Percentiles rank a stretch among this genome's conserved stretches.
Conservation (phyloP, 2,329 filamentous ascomycete genomes). For the Ambrosiella cleistominuta region DNA sequence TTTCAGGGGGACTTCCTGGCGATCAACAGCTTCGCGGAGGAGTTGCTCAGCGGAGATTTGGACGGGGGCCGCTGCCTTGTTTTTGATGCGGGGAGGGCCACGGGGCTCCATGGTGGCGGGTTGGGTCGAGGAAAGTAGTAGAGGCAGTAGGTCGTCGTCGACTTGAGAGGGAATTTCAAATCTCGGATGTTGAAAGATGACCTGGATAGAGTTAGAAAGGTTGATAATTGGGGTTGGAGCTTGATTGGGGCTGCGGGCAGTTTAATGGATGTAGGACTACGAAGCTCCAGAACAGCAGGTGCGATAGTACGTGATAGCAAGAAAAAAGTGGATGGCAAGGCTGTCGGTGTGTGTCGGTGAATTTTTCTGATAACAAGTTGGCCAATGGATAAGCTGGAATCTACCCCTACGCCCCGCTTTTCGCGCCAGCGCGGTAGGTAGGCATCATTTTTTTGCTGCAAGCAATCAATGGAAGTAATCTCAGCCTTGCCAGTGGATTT, state of each 20-base stretch:
- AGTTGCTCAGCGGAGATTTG: conserved; percentile 96
- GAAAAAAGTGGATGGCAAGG: conserved; percentile 11
- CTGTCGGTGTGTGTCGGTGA: not conserved
- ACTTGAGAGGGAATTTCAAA: no score
- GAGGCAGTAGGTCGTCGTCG: not conserved
- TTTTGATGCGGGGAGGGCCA: conserved; percentile 91
- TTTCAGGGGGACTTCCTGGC: conserved; percentile 75
- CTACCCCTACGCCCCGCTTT: not conserved
- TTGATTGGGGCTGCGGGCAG: not conserved
- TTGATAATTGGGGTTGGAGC: no score
- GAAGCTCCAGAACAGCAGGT: not conserved
- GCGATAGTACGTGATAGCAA: not conserved
- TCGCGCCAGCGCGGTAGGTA: not conserved
- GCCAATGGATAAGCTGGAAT: conserved; percentile 10
- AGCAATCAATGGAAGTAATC: conserved; percentile 4
- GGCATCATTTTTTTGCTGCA: conserved; percentile 6
- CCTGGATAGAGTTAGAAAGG: no score
- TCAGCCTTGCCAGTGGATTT: conserved; percentile 3
- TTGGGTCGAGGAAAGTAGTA: not conserved
- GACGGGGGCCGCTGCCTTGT: conserved; percentile 82
- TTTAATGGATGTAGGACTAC: not conserved
- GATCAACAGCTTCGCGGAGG: conserved; percentile 88
- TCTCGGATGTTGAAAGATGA: no score
- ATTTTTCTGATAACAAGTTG: not conserved
- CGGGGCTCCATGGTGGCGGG: conserved; percentile 64